A percentile compares a stretch with the other conserved stretches of the same genome.
Evolutionary conservation across 345 rosid genomes (phyloP).

Genomic region (Balakata baccata): DNA sequence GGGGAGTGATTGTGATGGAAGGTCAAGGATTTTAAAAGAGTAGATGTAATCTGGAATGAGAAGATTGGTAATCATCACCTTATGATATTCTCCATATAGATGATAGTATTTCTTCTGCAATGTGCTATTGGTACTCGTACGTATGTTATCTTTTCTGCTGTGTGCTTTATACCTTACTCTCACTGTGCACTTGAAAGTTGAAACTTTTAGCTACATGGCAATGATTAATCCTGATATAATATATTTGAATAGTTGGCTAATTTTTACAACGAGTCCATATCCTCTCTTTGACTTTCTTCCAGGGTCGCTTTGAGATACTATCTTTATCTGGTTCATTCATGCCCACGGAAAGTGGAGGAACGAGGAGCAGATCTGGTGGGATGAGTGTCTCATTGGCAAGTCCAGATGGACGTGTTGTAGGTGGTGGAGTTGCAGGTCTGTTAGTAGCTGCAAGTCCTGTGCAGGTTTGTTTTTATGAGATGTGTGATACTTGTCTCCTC

Average conservation of each 20-base stretch:
- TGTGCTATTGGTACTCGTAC: not conserved
- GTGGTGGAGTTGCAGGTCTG: slow-evolving; percentile 94
- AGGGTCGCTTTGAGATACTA: slow-evolving; percentile 97
- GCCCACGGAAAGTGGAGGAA: slow-evolving; percentile 79
- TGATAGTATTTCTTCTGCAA: no score
- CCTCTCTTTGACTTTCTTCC: slow-evolving; percentile 10
- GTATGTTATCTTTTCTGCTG: not conserved
- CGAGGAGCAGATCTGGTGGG: slow-evolving; percentile 90
- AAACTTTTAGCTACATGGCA: not conserved
- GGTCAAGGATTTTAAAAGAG: no score
- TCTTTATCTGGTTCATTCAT: slow-evolving; percentile 88
- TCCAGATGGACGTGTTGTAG: slow-evolving; percentile 92
- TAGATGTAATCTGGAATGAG: no score
- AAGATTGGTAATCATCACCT: no score
- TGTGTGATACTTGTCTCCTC: no score
- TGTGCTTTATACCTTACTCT: not conserved
- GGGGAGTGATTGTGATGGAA: no score
- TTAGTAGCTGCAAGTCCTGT: slow-evolving; percentile 86
- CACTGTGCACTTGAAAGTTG: not conserved
- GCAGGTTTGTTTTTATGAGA: slow-evolving; percentile 46
- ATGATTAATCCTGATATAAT: not conserved
- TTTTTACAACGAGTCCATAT: not conserved
- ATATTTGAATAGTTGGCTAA: not conserved
- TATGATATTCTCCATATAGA: no score
- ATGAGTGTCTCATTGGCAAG: slow-evolving; percentile 90